Percentiles rank a stretch among this genome's conserved stretches.
phyloP scores from a whole-genome alignment of 2,329 filamentous ascomycete species.

The Nannizzia gypsea region DNA sequence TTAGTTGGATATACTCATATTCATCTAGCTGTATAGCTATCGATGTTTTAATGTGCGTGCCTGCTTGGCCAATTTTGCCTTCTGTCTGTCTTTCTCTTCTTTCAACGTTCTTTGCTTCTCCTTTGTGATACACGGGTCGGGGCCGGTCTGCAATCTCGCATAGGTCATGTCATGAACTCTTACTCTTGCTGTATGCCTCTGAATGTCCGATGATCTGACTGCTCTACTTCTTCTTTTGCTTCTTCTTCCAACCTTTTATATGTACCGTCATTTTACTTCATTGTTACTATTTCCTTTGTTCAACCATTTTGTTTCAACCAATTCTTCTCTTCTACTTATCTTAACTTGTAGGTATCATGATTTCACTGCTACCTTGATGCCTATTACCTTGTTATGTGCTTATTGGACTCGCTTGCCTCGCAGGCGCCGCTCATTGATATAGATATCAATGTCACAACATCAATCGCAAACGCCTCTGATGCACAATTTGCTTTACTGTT shows the following conservation, averaged over 20 bases:
- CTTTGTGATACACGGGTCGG: not conserved
- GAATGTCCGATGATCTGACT: conserved; percentile 4
- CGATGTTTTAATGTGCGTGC: not conserved
- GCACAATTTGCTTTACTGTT: not conserved
- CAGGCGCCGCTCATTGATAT: not conserved
- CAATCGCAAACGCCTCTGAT: not conserved
- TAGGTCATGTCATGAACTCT: not conserved
- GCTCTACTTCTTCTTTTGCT: not conserved
- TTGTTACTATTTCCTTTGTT: not conserved
- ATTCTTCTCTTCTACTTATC: not conserved
- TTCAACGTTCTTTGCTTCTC: not conserved
- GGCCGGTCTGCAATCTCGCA: not conserved
- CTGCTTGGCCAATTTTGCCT: not conserved
- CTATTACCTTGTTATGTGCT: not conserved
- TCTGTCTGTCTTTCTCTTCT: not conserved
- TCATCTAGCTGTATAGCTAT: conserved; percentile 5
- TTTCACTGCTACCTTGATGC: not conserved
- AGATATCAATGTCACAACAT: not conserved
- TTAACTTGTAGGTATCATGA: not conserved
- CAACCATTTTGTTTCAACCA: not conserved
- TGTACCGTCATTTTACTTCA: not conserved
- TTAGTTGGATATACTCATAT: conserved; percentile 6
- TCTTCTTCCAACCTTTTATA: not conserved
- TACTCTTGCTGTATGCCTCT: not conserved
- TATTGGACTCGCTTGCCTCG: not conserved